Percentiles rank a stretch among this genome's conserved stretches.
phyloP scores from a whole-genome alignment of 495 filamentous ascomycete genomes.

The Platismatia glauca region DNA sequence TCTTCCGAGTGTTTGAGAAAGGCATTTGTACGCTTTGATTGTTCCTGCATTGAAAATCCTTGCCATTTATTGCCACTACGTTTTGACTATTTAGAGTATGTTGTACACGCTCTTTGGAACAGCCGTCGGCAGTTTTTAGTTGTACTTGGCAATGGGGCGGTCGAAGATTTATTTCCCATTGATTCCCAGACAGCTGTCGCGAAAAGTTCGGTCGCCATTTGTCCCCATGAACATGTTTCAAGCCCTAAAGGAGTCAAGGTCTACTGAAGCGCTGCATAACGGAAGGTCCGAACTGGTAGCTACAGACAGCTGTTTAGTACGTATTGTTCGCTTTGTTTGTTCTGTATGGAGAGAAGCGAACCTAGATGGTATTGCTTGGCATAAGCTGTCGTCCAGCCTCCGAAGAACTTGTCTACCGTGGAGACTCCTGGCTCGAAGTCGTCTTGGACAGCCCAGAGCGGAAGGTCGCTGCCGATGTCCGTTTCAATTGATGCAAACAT shows the following conservation, averaged over 20 bases:
- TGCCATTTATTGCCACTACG: too few relatives aligned
- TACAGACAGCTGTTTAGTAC: not conserved
- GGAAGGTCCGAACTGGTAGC: not conserved
- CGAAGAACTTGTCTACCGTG: slow-evolving; percentile 26
- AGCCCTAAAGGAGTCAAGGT: slow-evolving; percentile 2
- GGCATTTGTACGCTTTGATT: not conserved
- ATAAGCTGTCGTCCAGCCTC: slow-evolving; percentile 26
- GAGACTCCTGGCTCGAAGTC: slow-evolving; percentile 21
- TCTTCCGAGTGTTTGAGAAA: not conserved
- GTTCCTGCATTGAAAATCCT: slow-evolving; percentile 9
- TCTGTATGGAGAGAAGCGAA: not conserved
- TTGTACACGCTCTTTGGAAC: too few relatives aligned
- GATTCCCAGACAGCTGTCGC: too few relatives aligned
- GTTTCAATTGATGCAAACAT: slow-evolving; percentile 25
- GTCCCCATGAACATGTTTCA: not conserved
- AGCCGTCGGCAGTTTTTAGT: too few relatives aligned
- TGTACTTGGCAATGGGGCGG: too few relatives aligned
- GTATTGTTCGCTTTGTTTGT: not conserved
- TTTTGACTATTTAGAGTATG: too few relatives aligned
- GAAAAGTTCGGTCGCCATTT: not conserved
- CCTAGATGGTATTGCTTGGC: slow-evolving; percentile 26
- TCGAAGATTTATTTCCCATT: too few relatives aligned
- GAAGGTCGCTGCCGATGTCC: slow-evolving; percentile 26
- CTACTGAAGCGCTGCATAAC: slow-evolving; percentile 6
- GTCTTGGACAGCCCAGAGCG: slow-evolving; percentile 27